These are phyloP conservation scores for Elsinoe arachidis DNA, from an alignment of 2,329 filamentous ascomycete species.

Conservation along the genomic window DNA sequence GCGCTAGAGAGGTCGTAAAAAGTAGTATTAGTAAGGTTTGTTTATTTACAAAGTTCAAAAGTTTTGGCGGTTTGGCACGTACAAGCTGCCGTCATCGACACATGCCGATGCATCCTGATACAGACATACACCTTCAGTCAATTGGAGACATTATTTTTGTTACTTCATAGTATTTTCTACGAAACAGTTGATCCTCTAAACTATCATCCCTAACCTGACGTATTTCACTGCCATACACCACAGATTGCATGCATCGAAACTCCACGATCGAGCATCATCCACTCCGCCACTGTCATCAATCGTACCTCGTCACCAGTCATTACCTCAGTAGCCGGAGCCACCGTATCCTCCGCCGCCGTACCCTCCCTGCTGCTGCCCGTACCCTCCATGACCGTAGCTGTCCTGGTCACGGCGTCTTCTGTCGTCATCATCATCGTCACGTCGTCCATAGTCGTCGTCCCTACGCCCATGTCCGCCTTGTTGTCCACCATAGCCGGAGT, in stretches of 20 bases:
- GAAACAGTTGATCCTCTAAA: no score
- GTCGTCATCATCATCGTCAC: conserved; percentile 8
- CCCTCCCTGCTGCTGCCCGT: conserved; percentile 5
- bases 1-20: no score
- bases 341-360: neutral
- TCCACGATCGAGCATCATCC: neutral
- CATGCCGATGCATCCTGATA: neutral
- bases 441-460: conserved; percentile 1
- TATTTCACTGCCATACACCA: no score
- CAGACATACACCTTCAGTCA: no score
- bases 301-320: neutral
- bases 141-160: no score
- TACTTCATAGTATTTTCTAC: no score
- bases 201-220: no score
- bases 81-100: no score
- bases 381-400: conserved; percentile 5
- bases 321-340: neutral
- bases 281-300: neutral
- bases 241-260: no score
- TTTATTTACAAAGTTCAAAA: no score
- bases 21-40: no score
- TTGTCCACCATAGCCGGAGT: conserved; percentile 1
- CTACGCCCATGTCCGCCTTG: conserved; percentile 5
- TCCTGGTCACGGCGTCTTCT: neutral
- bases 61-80: no score